These are phyloP conservation scores for Apiospora aurea DNA, from an alignment of 2,329 filamentous ascomycete genomes.

Conservation along the genomic window DNA sequence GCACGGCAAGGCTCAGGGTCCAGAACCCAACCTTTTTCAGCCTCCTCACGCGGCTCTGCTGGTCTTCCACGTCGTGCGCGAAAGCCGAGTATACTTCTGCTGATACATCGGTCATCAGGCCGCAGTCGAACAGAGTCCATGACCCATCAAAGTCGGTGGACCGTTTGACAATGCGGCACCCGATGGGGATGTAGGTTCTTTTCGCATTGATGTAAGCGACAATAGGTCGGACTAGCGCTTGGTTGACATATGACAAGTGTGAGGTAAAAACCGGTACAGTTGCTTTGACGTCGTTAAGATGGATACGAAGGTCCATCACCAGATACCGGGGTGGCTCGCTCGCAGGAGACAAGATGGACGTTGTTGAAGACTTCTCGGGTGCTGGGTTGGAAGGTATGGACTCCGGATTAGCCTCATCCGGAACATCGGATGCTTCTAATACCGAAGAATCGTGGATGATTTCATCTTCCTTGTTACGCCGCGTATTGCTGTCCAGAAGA, in stretches of 20 bases:
- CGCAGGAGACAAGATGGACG: conserved; percentile 22
- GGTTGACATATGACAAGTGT: conserved; percentile 94
- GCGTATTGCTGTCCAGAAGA: conserved; percentile 59
- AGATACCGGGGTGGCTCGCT: conserved; percentile 78
- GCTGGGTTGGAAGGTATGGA: conserved; percentile 24
- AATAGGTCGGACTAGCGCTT: conserved; percentile 92
- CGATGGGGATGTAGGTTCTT: conserved; percentile 93
- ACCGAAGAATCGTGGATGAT: conserved; percentile 17
- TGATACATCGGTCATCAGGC: conserved; percentile 90
- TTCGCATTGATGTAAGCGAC: conserved; percentile 98
- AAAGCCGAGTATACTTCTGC: conserved; percentile 96
- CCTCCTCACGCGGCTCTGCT: conserved; percentile 82
- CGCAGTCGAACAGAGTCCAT: conserved; percentile 94
- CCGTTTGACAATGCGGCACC: conserved; percentile 91
- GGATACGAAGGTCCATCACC: conserved; percentile 92
- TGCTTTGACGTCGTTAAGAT: conserved; percentile 93
- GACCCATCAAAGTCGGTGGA: conserved; percentile 90
- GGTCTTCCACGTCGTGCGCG: conserved; percentile 87
- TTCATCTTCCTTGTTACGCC: conserved; percentile 30
- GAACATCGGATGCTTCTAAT: conserved; percentile 23
- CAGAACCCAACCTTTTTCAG: conserved; percentile 97
- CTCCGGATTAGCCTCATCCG: conserved; percentile 29
- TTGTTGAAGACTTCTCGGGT: background rate
- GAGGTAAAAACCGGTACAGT: conserved; percentile 91
- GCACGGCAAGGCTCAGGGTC: conserved; percentile 90